These are phyloP conservation scores for Dendrostoma leiphaemia DNA, from an alignment of 2,329 filamentous ascomycete species.

Conservation along the genomic window DNA sequence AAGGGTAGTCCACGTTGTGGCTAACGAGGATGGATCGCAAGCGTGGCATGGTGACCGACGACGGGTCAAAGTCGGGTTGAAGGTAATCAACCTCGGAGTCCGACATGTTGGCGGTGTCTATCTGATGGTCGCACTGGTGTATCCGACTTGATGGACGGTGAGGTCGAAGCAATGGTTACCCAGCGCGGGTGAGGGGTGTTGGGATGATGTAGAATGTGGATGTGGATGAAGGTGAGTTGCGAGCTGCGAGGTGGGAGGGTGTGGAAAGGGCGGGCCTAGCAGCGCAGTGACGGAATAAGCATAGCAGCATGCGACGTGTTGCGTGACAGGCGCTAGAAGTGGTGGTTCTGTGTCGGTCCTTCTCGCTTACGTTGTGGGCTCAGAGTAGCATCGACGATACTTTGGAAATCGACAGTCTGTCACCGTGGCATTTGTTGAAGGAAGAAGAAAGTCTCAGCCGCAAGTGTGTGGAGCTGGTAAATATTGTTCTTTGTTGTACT, in stretches of 20 bases:
- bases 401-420: not conserved
- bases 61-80: constrained; percentile 80
- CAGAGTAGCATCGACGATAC: not conserved
- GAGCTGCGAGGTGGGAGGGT: not conserved
- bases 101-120: constrained; percentile 45
- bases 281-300: constrained; percentile 1
- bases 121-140: not conserved
- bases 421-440: not conserved
- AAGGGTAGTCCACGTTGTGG: constrained; percentile 81
- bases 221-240: not conserved
- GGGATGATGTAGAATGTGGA: not conserved
- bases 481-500: constrained; percentile 2
- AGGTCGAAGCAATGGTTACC: not conserved
- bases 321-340: not conserved
- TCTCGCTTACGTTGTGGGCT: not conserved
- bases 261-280: not conserved
- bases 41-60: constrained; percentile 79
- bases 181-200: not conserved
- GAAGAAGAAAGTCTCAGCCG: not conserved
- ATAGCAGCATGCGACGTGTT: not conserved
- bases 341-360: not conserved
- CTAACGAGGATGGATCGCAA: constrained; percentile 88
- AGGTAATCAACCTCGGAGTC: constrained; percentile 79
- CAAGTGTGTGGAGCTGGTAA: constrained; percentile 10
- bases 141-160: not conserved